Conservation (phyloP, 2,329 filamentous ascomycete genomes). For the Cylindrodendrum hubeiense region DNA sequence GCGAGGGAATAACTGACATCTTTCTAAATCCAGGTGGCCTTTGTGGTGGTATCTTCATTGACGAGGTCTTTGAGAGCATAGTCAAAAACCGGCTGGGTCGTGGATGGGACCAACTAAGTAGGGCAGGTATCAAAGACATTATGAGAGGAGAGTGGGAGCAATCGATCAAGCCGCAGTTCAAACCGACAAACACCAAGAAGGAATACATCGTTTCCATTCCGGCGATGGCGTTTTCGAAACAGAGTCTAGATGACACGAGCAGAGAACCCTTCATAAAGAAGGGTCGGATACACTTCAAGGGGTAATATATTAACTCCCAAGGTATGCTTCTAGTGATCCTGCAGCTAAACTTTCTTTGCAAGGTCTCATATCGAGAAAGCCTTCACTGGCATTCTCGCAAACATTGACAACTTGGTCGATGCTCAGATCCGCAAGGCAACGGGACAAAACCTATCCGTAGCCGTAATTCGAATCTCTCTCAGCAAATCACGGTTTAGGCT, state of each 20-base stretch:
- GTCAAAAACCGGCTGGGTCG: slow-evolving; percentile 4
- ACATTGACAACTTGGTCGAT: slow-evolving; percentile 5
- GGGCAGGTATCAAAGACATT: slow-evolving; percentile 19
- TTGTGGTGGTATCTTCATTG: slow-evolving; percentile 27
- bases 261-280: slow-evolving; percentile 14
- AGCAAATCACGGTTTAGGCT: not conserved
- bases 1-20: not conserved
- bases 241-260: not conserved
- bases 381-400: not conserved
- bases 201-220: slow-evolving; percentile 25
- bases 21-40: slow-evolving; percentile 15
- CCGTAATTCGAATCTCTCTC: not conserved
- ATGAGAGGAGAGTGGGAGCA: slow-evolving; percentile 24
- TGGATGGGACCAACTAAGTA: slow-evolving; percentile 16
- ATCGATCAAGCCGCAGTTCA: slow-evolving; percentile 26
- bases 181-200: slow-evolving; percentile 8
- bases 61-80: slow-evolving; percentile 16
- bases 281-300: slow-evolving; percentile 13
- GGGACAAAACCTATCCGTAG: slow-evolving; percentile 1
- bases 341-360: too few species aligned
- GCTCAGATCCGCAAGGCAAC: slow-evolving; percentile 1
- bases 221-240: slow-evolving; percentile 11
- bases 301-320: not conserved
- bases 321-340: not conserved
- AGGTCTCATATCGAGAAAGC: slow-evolving; percentile 8